Evolutionary conservation across 805 yeast species (phyloP).

Genomic region (Blastobotrys muscicola): DNA sequence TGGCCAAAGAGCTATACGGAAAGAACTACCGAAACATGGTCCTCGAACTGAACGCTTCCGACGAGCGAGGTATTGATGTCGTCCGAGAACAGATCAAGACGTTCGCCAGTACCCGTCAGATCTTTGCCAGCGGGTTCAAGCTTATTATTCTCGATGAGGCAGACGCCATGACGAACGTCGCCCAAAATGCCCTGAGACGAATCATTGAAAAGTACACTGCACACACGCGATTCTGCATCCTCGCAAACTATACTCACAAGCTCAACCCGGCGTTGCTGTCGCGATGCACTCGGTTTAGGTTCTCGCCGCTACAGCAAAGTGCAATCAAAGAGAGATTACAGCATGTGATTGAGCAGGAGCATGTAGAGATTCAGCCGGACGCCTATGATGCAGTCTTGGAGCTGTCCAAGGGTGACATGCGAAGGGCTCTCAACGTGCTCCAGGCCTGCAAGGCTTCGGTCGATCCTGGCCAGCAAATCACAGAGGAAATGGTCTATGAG

Average conservation of each 20-base stretch:
- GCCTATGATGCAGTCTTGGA: slow-evolving; percentile 60
- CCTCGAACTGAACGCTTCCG: slow-evolving; percentile 89
- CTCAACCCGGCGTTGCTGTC: slow-evolving; percentile 90
- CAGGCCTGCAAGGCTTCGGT: slow-evolving; percentile 89
- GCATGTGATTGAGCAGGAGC: slow-evolving; percentile 61
- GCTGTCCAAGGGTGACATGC: slow-evolving; percentile 91
- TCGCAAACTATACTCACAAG: slow-evolving; percentile 94
- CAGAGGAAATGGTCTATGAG: slow-evolving; percentile 73
- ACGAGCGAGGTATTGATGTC: slow-evolving; percentile 95
- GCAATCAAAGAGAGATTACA: slow-evolving; percentile 63
- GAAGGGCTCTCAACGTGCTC: slow-evolving; percentile 83
- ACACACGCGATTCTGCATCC: slow-evolving; percentile 88
- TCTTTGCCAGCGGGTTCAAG: slow-evolving; percentile 70
- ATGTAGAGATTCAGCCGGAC: slow-evolving; percentile 43
- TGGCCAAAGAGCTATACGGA: slow-evolving; percentile 84
- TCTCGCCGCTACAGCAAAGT: slow-evolving; percentile 62
- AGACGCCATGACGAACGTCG: slow-evolving; percentile 95
- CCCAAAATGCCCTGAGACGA: slow-evolving; percentile 90
- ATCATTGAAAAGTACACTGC: slow-evolving; percentile 90
- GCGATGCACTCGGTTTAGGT: slow-evolving; percentile 91
- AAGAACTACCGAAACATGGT: slow-evolving; percentile 78
- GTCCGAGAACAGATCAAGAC: slow-evolving; percentile 96
- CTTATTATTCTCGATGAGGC: slow-evolving; percentile 92
- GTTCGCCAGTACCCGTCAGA: slow-evolving; percentile 93
- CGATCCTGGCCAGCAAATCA: slow-evolving; percentile 43